A percentile compares a stretch with the other conserved stretches of the same genome.
Evolutionary conservation across 164 flowering plant genomes (phyloP).

Genomic region (Stephania cephalantha): DNA sequence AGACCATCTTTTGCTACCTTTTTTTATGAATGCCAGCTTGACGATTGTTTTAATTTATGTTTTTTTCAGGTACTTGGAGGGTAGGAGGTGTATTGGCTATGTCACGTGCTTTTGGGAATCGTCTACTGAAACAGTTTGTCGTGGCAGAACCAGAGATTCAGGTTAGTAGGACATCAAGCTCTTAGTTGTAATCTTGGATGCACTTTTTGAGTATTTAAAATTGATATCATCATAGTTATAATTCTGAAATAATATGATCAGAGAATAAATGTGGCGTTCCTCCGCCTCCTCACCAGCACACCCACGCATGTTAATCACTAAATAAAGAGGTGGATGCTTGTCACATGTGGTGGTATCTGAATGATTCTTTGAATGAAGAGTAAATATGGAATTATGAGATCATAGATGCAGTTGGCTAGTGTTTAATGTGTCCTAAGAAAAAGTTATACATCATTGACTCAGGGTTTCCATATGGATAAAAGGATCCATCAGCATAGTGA

Average conservation of each 20-base stretch:
- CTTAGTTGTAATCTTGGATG: background rate
- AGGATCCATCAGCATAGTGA: background rate
- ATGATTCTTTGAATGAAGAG: background rate
- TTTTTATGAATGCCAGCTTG: background rate
- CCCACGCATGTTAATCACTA: background rate
- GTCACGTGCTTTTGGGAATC: slow-evolving; percentile 99
- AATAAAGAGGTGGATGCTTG: background rate
- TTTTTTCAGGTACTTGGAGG: slow-evolving; percentile 86
- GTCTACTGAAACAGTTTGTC: slow-evolving; percentile 89
- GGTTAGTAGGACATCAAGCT: slow-evolving; percentile 34
- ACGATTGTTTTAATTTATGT: background rate
- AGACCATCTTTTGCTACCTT: too few relatives aligned
- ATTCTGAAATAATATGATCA: background rate
- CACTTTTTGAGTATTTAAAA: background rate
- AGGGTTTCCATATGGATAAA: background rate
- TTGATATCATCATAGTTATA: background rate
- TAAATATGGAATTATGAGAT: background rate
- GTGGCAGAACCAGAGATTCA: slow-evolving; percentile 99
- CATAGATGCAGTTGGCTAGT: background rate
- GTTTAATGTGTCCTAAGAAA: background rate
- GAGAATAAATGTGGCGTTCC: background rate
- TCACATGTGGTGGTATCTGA: background rate
- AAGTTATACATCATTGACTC: background rate
- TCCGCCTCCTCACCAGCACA: background rate
- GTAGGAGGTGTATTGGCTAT: slow-evolving; percentile 98